Base-by-base conservation (phyloP, 345 rosid genomes). In the Eucalyptus fibrosa region DNA sequence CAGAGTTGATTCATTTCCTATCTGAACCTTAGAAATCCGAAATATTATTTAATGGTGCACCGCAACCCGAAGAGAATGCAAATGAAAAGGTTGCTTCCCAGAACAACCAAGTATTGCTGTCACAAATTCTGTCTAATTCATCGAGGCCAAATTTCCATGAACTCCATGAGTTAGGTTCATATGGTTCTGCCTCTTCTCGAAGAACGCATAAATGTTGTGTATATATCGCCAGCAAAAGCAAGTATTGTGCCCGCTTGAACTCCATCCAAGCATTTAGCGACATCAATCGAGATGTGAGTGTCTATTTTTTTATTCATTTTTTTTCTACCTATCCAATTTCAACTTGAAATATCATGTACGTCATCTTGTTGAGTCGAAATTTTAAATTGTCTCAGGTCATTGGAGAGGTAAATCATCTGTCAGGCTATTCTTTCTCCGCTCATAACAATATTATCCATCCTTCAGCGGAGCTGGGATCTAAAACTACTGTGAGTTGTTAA, bases 231-330 rank as follows among this genome's bases (percentile, higher is more conserved):
- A 96, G 94, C 91, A 94, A 92, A 62, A 94, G 93, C 91, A 97
- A 92, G 51, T 97, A 96, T 89, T 98, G 98, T 87, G 92, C 92
- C 45, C 97, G 97, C 88, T 93, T 98, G 89, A 93, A 97, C 92
- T 95, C 98, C 91, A 96, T 98, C 91, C 99, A 98, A 92, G 97
- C 99, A 51, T 98, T 93, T 93, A 94, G 94, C 92, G 99, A 98
- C 90, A 96, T 96, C 86, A 98, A 98, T 89, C 94, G 98, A 90
- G 99, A 96, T 93, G 99, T 98, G 92, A 95, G 99, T 90, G 32
- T n/a, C n/a, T 34, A 50, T 12, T 19, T 82, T 77, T 89, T 85
- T 16, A 45, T 67, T 45, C 30, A 0, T 69, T 69, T 34, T 87
- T 72, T n/a, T 47, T 53, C 49, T 12, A 34, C 62, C n/a, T 23